Evolutionary conservation across 1,284 basidiomycete genomes (phyloP), one percentile per base, ranked within the genome.

Genomic region (Anthracocystis walkeri): DNA sequence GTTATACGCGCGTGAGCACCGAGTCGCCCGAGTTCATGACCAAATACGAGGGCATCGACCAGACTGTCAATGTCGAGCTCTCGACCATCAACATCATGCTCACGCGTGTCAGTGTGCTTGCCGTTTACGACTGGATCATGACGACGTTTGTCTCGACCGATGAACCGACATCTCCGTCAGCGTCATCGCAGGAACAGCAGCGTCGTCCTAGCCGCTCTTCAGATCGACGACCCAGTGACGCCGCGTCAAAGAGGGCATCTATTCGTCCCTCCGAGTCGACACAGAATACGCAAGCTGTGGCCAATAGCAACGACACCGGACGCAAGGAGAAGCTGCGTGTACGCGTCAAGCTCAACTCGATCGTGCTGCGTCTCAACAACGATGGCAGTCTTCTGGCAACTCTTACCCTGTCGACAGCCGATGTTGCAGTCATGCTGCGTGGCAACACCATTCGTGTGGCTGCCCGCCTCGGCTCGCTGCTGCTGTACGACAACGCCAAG

Each of bases 91-190:
- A 95, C 71, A 91, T 99, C 86, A 90, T 91, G 67, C 91, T 93
- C 1, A 92, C 93, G 4, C 94, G 97, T 2, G 94, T 95, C 82
- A 95, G 96, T 20, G 92, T 99, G 50, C 87, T 99, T 44, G 89
- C 91, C 2, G 87, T 99, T 11, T 99, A 98, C 86, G 95, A 99
- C 86, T 98, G 97, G 87, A 91, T 99, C 86, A 97, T 99, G 92
- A 92, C 93, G 20, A 83, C 82, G 6, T 83, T 83, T 53, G 81
- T 79, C 7, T 63, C 77, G 1, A 51, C 57, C 2, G 73, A 75
- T n/a, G 63, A 70, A 38, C 53, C 63, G 5, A 21, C 27, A 12
- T 31, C 44, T 14, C n/a, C 58, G 4, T 18, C 67, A 7, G 40
- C 49, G 14, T 33, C 55, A 14, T 23, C 50, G 31, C 58, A 58